Evolutionary conservation across 805 yeast genomes (phyloP), one percentile per base, ranked within the genome.

Genomic region (Candida arabinofermentans): DNA sequence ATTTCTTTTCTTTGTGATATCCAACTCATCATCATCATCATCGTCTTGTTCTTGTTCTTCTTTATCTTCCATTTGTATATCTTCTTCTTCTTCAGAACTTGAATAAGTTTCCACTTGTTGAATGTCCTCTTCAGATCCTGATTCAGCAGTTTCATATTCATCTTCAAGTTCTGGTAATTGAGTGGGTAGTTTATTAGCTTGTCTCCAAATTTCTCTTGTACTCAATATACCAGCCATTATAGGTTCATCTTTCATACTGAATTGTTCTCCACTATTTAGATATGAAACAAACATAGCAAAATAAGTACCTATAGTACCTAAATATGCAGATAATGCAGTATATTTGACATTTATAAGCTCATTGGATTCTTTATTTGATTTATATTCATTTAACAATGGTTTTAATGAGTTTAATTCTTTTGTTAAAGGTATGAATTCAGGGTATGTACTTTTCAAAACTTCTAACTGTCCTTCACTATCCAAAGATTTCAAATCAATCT

Each of bases 171-270:
- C 62, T 7, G 55, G 57, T 34, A 46, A 50, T 12, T 45, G 57
- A 27, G 56, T 70, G 12, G 74, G 75, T 27, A 82, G 58, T 46
- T 69, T 77, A 36, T 66, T 71, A 4, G 95, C 96, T 54, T 85
- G 90, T 58, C 93, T 77, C 96, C 96, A 90, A 14, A 86, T 73
- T 57, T 91, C 96, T 50, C 95, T 75, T 3, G 93, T 73, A 40
- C 84, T 80, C 40, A 91, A 67, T 26, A 91, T 81, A 23, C 84
- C 76, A 55, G 86, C 89, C 96, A 93, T 91, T 2, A 91, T 83
- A 3, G 91, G 85, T 50, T 85, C 91, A 42, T 87, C 95, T 53
- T 87, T 88, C 83, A 90, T 80, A 9, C 76, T 66, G 42, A 61
- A 57, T 17, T 44, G 52, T 39, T 79, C 83, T 22, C 77, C 81